A percentile compares a stretch with the other conserved stretches of the same genome.
Conservation (phyloP, 768 basidiomycete genomes). For the Xanthoconium purpureum region DNA sequence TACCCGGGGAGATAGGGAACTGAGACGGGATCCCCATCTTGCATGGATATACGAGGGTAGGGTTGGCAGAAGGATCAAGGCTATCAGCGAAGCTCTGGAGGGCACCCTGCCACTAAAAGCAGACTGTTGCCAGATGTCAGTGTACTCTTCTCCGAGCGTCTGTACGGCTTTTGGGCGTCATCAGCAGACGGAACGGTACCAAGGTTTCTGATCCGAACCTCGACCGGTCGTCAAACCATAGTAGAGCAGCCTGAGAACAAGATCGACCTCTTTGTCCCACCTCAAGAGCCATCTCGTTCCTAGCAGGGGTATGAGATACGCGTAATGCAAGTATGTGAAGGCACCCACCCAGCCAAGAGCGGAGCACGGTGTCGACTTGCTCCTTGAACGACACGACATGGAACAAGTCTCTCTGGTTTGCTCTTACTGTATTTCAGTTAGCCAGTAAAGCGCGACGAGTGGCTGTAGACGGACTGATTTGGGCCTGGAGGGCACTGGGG, state of each 20-base stretch:
- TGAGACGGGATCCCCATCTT: constrained; percentile 42
- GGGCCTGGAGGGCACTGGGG: constrained; percentile 78
- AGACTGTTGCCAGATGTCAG: constrained; percentile 76
- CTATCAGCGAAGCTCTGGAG: constrained; percentile 42
- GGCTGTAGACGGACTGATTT: constrained; percentile 64
- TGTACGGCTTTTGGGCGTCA: constrained; percentile 59
- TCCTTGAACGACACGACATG: constrained; percentile 74
- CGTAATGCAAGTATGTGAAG: not conserved
- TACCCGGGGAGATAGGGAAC: constrained; percentile 32
- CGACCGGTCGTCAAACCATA: constrained; percentile 71
- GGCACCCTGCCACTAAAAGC: constrained; percentile 40
- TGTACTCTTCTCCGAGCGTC: constrained; percentile 90
- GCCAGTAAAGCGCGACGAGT: constrained; percentile 2
- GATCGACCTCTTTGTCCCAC: constrained; percentile 80
- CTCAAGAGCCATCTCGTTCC: constrained; percentile 77
- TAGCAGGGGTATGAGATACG: constrained; percentile 30
- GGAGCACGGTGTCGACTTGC: constrained; percentile 68
- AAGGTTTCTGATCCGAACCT: constrained; percentile 43
- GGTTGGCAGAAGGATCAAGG: constrained; percentile 62
- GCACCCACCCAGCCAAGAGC: constrained; percentile 71
- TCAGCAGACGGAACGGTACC: constrained; percentile 3
- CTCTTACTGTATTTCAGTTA: constrained; percentile 55
- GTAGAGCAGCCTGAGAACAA: constrained; percentile 65
- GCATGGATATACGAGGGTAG: constrained; percentile 63
- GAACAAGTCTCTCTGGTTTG: constrained; percentile 80